Base-by-base conservation (phyloP, 352 stramenopile species). In the Pythium volutum region DNA sequence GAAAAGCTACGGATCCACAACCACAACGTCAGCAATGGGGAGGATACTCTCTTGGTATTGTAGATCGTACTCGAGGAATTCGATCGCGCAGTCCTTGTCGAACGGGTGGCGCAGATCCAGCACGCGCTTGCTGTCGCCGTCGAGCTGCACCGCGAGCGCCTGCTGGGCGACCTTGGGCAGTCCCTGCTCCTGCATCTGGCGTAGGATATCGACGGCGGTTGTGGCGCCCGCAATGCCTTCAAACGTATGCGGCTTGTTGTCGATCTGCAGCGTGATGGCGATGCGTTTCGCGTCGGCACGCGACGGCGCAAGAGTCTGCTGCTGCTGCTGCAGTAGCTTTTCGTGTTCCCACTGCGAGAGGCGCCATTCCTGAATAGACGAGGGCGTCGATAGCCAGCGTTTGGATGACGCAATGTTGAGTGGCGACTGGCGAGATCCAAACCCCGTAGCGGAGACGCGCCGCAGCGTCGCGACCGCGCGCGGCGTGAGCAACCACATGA, bases 121-220 rank as follows among this genome's bases (percentile, higher is more conserved):
- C 2, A 89, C 39, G n/a, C 78, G 61, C 27, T 62, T 69, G 14
- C 52, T n/a, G n/a, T n/a, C 70, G 64, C 61, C 71, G 23, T 84
- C 57, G 23, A 73, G 64, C 65, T 78, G 70, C 26, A 76, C 67
- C 2, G 74, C 82, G 27, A 92, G 66, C 26, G 77, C 78, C 59
- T 87, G 75, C 58, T 84, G 70, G 12, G 15, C 18, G 43, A 87
- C 67, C 62, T 88, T 88, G 16, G 78, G 75, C 33, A 89, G 29
- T 1, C 73, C 75, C 10, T 69, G 58, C 48, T 77, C 71, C 16
- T 80, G 58, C 76, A 91, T 79, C 39, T 81, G 43, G 39, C 75
- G 81, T 14, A 91, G 71, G 18, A 90, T 69, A 31, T 92, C 82
- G 23, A 92, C 74, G 22, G 76, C 51, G 25, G 80, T 87, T 3